A percentile compares a stretch with the other conserved stretches of the same genome.
phyloP scores from a whole-genome alignment of 495 filamentous ascomycete genomes.

The Sordaria brevicollis region DNA sequence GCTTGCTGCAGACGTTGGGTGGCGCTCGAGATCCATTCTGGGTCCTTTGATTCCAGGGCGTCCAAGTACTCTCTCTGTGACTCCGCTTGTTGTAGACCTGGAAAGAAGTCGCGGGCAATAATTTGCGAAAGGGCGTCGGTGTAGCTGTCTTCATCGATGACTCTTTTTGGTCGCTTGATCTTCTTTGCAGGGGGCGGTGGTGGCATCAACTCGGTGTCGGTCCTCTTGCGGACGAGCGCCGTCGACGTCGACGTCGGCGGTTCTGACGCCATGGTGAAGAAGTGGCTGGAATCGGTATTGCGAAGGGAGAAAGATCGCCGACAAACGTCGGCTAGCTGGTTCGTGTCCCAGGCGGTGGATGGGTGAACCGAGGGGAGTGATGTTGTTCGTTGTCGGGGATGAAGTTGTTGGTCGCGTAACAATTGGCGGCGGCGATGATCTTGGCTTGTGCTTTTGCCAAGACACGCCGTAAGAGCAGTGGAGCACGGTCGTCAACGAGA shows the following conservation, averaged over 20 bases:
- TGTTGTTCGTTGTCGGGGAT: background rate
- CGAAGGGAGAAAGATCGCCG: background rate
- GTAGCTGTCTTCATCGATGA: slow-evolving; percentile 92
- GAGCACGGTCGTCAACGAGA: background rate
- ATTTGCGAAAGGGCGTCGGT: slow-evolving; percentile 85
- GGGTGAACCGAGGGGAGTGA: background rate
- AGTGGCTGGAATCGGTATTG: background rate
- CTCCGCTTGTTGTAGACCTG: slow-evolving; percentile 75
- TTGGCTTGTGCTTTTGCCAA: background rate
- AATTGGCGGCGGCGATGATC: background rate
- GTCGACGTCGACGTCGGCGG: slow-evolving; percentile 17
- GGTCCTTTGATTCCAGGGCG: slow-evolving; percentile 74
- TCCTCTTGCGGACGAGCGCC: slow-evolving; percentile 54
- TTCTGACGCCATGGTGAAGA: slow-evolving; percentile 21
- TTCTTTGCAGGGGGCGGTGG: slow-evolving; percentile 81
- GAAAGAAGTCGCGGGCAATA: slow-evolving; percentile 95
- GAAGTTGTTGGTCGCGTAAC: background rate
- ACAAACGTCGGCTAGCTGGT: background rate
- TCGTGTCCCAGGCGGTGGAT: background rate
- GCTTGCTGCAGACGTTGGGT: slow-evolving; percentile 60
- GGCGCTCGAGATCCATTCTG: slow-evolving; percentile 77
- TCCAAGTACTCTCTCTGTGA: slow-evolving; percentile 86
- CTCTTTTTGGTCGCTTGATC: slow-evolving; percentile 82
- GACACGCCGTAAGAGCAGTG: background rate
- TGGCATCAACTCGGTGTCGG: slow-evolving; percentile 72